Base-by-base conservation (phyloP, 345 rosid species). In the Turnera subulata region DNA sequence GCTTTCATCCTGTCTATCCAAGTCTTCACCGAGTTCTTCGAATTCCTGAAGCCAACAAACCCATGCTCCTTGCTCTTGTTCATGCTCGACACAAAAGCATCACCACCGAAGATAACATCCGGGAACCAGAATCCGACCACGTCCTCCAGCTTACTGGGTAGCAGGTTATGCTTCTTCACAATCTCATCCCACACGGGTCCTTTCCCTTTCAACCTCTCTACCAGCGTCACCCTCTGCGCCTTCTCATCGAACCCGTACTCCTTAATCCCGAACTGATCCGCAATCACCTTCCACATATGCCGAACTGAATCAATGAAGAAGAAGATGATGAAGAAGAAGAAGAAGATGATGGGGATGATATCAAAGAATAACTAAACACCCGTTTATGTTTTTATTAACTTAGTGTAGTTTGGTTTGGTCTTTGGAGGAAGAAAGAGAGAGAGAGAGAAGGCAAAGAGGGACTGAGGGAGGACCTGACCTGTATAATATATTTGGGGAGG, bases 31-130 rank as follows among this genome's bases (percentile, higher is more conserved):
- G 49, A 46, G 16, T 46, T 46, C 21, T 10, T 46, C 12, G 49
- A 85, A 74, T 85, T 83, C 69, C 93, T 78, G 45, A 88, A 88
- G 19, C 96, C 96, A 47, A 85, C 66, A 73, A 88, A 81, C 12
- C 96, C 93, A 69, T 81, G 81, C 50, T 88, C 92, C 63, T 84
- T 85, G 38, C 92, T 82, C 81, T 84, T 88, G 58, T 88, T 88
- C 95, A 84, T 78, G 58, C 83, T 76, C 11, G 64, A 64, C 58
- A 82, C 18, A 35, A 48, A 8, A 13, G 53, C 39, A 25, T 70
- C 75, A 4, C 4, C 57, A 0, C 61, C 50, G 1, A 82, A 42
- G 6, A 64, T 15, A 37, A 58, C 0, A 68, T 87, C 95, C 0
- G 37, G 78, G 47, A 84, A 82, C 86, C 91, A 88, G 85, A 83